These are phyloP conservation scores for Mortierella claussenii DNA, from an alignment of 192 early-diverging fungal genomes.

Conservation along the genomic window DNA sequence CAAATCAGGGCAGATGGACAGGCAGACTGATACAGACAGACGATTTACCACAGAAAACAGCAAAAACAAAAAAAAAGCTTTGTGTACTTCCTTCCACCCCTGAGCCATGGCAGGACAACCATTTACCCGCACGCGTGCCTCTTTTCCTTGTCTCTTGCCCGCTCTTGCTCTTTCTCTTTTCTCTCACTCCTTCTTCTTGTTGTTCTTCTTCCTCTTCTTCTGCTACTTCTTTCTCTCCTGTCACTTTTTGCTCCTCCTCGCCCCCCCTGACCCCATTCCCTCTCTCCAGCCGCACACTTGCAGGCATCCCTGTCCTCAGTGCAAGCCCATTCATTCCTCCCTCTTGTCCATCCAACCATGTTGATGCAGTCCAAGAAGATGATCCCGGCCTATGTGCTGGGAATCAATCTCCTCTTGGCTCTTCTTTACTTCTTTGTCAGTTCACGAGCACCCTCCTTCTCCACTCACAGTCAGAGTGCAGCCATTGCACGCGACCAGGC, in stretches of 20 bases:
- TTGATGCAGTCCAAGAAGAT: constrained; percentile 33
- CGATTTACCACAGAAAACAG: background rate
- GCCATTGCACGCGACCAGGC: background rate
- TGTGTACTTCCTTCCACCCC: background rate
- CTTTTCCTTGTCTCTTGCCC: background rate
- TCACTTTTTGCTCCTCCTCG: background rate
- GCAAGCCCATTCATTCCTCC: constrained; percentile 8
- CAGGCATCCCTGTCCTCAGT: no score
- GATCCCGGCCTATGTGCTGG: constrained; percentile 31
- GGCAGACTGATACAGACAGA: no score
- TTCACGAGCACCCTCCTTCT: no score
- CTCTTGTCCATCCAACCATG: constrained; percentile 9
- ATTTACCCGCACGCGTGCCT: background rate
- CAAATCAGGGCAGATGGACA: no score
- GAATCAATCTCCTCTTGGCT: constrained; percentile 24
- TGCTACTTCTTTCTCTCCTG: background rate
- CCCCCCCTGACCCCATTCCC: background rate
- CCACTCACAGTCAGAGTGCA: background rate
- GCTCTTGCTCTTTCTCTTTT: background rate
- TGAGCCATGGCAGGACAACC: background rate
- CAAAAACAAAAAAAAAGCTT: background rate
- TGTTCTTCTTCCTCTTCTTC: background rate
- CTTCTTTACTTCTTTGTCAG: constrained; percentile 34
- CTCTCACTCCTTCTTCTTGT: background rate
- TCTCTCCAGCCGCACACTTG: no score